phyloP scores from a whole-genome alignment of 345 rosid genomes.

The Conringia planisiliqua region DNA sequence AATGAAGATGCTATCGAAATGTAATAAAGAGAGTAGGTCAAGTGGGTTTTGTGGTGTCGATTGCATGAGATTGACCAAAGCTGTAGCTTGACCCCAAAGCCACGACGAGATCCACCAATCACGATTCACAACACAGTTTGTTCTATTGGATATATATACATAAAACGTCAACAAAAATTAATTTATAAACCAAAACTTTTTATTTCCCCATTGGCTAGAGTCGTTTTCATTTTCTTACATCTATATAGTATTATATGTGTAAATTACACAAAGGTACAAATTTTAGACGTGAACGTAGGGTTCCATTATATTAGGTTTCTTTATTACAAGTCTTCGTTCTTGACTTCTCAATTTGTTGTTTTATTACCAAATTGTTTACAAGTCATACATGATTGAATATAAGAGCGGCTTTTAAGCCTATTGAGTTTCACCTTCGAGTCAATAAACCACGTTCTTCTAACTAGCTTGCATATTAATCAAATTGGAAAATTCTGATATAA shows the following conservation, averaged over 20 bases:
- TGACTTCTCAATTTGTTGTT: constrained; percentile 4
- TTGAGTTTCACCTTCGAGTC: neutral
- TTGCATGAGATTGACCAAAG: constrained; percentile 21
- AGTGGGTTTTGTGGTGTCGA: constrained; percentile 23
- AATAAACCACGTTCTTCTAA: too few relatives aligned
- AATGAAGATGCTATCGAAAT: constrained; percentile 9
- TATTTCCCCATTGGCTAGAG: constrained; percentile 3
- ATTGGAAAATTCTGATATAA: neutral
- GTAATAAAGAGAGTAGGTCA: constrained; percentile 19
- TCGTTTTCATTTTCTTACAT: constrained; percentile 1
- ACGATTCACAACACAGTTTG: neutral
- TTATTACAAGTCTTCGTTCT: constrained; percentile 7
- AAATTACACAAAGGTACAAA: neutral
- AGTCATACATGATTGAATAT: neutral
- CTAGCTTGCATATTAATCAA: neutral
- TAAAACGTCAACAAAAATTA: neutral
- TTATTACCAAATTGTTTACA: neutral
- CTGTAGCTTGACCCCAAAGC: constrained; percentile 29
- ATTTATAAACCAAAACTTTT: neutral
- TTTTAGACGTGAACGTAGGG: neutral
- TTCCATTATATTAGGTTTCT: neutral
- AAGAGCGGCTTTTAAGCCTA: constrained; percentile 1
- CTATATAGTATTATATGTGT: neutral
- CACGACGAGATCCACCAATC: constrained; percentile 19
- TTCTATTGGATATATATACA: neutral